These are phyloP conservation scores for Erodium moschatum DNA, from an alignment of 441 rosid species.

Conservation along the genomic window DNA sequence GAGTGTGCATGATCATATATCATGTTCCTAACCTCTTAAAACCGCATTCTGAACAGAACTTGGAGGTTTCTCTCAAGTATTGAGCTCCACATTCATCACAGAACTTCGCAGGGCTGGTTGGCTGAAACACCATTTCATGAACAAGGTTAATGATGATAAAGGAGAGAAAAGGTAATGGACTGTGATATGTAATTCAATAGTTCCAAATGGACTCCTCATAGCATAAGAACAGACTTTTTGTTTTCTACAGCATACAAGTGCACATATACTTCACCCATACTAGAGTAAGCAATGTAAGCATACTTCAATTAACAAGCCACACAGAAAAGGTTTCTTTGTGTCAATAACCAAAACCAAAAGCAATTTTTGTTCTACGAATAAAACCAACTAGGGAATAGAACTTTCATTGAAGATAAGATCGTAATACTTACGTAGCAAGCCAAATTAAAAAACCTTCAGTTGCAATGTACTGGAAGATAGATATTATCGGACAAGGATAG, in stretches of 20 bases:
- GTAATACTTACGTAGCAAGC: not conserved
- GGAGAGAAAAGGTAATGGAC: not conserved
- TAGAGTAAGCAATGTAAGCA: too few relatives aligned
- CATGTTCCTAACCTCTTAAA: conserved; percentile 68
- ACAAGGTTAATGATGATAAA: conserved; percentile 1
- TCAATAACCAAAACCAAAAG: not conserved
- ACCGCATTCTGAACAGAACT: conserved; percentile 92
- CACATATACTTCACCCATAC: too few relatives aligned
- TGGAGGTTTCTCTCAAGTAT: conserved; percentile 76
- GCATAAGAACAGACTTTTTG: too few relatives aligned
- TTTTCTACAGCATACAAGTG: too few relatives aligned
- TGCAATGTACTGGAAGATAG: not conserved
- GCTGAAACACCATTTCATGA: conserved; percentile 31
- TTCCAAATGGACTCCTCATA: too few relatives aligned
- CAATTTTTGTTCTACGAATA: not conserved
- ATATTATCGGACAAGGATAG: not conserved
- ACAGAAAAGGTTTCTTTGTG: not conserved
- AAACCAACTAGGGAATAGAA: not conserved
- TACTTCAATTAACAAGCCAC: not conserved
- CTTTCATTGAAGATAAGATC: not conserved
- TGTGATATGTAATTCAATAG: not conserved
- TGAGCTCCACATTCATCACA: conserved; percentile 88
- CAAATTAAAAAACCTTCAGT: not conserved
- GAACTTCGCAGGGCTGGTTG: conserved; percentile 60
- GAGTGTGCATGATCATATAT: not conserved